Base-by-base conservation (phyloP, 2,329 filamentous ascomycete species). In the Phialophora macrospora region DNA sequence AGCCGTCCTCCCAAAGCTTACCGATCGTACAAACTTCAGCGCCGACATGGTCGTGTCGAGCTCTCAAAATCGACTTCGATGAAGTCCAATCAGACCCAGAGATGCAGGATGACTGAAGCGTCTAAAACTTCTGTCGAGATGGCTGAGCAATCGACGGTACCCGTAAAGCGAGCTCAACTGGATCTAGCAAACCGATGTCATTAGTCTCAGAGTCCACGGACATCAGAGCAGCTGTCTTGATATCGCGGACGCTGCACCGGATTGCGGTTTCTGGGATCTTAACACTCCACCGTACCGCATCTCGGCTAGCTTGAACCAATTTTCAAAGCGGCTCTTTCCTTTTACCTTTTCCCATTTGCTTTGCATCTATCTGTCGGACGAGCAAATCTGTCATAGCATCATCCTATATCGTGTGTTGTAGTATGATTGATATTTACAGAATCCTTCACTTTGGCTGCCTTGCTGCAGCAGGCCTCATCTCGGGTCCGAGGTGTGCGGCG, bases 1-100 rank as follows among this genome's bases (percentile, higher is more conserved):
- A n/a, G 6, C 65, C 12, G 65, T 46, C 56, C 60, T 17, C 60
- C 38, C 5, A n/a, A 44, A 20, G 38, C 84, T 71, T 79, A 90
- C 88, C 52, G 86, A 87, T 77, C 82, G 82, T 14, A 91, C 88
- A 74, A 90, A 90, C 73, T 83, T 85, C 32, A 88, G 74, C 54
- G 86, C 82, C 41, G 84, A 77, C 80, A 86, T 84, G 22, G 60
- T 77, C 49, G 17, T 30, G 22, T 4, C 14, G 20, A 51, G 48
- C 48, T 28, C 48, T 8, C 2, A 12, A 28, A 26, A 44, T 7
- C 17, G 38, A n/a, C 38, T n/a, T n/a, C 17, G 38, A 44, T n/a
- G 17, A n/a, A 44, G 38, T 5, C 38, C 17, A 8, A 20, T 44
- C 17, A 20, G 17, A n/a, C 3, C 38, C 38, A 44, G 17, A 44